Evolutionary conservation across 1,284 basidiomycete species (phyloP).

Genomic region (Leccinum solheimii): DNA sequence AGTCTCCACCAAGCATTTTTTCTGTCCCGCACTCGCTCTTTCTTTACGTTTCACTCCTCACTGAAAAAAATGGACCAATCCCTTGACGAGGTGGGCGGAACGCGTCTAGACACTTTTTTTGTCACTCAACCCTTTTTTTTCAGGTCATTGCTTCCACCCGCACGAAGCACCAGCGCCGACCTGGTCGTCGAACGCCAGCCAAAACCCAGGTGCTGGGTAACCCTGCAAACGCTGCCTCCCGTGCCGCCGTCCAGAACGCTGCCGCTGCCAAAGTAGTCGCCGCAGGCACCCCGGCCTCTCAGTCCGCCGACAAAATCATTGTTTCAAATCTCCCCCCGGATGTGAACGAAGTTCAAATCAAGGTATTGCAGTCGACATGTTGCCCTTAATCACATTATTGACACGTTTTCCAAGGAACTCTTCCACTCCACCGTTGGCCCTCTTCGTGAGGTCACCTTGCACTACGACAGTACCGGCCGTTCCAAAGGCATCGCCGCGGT

Average conservation of each 20-base stretch:
- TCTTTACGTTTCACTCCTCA: neutral
- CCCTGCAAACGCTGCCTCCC: constrained; percentile 47
- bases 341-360: constrained; percentile 92
- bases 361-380: constrained; percentile 52
- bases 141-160: constrained; percentile 74
- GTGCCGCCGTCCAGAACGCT: constrained; percentile 47
- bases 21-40: neutral
- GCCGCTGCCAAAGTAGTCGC: constrained; percentile 43
- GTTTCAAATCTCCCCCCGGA: constrained; percentile 95
- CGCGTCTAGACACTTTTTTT: constrained; percentile 15
- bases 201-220: constrained; percentile 60
- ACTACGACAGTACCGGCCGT: constrained; percentile 83
- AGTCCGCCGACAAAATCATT: constrained; percentile 85
- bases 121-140: constrained; percentile 20
- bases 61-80: constrained; percentile 73
- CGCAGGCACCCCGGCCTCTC: constrained; percentile 37
- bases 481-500: constrained; percentile 91
- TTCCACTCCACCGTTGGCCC: constrained; percentile 91
- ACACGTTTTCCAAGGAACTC: constrained; percentile 67
- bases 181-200: constrained; percentile 43
- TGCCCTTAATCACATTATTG: constrained; percentile 1
- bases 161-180: constrained; percentile 48
- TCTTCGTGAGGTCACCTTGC: constrained; percentile 79
- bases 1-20: neutral
- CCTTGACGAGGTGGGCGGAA: constrained; percentile 77